Evolutionary conservation across 176 grass and related monocot species (phyloP).

Genomic region (maize (Zea mays)): Zm-B73-REFERENCE-NAM-5.0 NC_050099.1:191122501-191123000

Average conservation of each 20-base stretch:
- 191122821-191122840: not conserved
- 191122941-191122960: slow-evolving; percentile 31
- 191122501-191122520: too few relatives aligned
- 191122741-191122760: not conserved
- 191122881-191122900: not conserved
- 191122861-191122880: not conserved
- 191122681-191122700: not conserved
- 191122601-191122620: too few relatives aligned
- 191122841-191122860: too few relatives aligned
- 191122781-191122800: not conserved
- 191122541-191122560: too few relatives aligned
- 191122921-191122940: slow-evolving; percentile 14
- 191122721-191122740: not conserved
- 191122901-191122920: not conserved
- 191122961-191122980: not conserved
- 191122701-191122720: not conserved
- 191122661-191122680: not conserved
- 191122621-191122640: not conserved
- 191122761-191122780: not conserved
- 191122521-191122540: too few relatives aligned
- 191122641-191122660: not conserved
- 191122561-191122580: too few relatives aligned
- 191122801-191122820: not conserved
- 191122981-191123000: slow-evolving; percentile 23
- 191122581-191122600: too few relatives aligned